Evolutionary conservation across 2,329 filamentous ascomycete species (phyloP).

Genomic region (Aspergillus persii): DNA sequence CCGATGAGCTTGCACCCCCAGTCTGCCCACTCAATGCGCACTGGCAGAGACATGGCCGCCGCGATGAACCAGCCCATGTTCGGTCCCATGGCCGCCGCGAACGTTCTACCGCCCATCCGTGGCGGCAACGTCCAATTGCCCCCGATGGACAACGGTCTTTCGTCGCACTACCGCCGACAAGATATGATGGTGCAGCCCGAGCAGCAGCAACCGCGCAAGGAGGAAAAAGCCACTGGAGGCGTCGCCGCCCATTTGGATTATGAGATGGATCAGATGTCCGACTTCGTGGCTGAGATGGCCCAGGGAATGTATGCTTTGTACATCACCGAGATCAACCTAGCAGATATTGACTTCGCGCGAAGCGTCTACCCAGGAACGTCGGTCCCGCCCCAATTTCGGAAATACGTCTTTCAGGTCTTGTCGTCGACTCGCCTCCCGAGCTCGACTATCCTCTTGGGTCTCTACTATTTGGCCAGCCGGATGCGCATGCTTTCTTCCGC

Average conservation of each 20-base stretch:
- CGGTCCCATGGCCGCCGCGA: conserved; percentile 31
- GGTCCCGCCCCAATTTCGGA: conserved; percentile 74
- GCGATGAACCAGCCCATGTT: conserved; percentile 36
- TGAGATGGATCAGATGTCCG: conserved; percentile 93
- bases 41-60: conserved; percentile 33
- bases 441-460: conserved; percentile 83
- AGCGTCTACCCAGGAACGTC: conserved; percentile 61
- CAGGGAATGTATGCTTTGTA: conserved; percentile 66
- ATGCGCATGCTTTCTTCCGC: conserved; percentile 69
- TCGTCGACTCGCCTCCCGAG: conserved; percentile 86
- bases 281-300: conserved; percentile 90
- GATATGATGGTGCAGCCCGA: conserved; percentile 38
- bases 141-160: conserved; percentile 42
- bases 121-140: conserved; percentile 38
- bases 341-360: conserved; percentile 63
- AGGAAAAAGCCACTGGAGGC: conserved; percentile 72
- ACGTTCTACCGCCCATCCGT: conserved; percentile 42
- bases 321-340: conserved; percentile 54
- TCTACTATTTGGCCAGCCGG: conserved; percentile 83
- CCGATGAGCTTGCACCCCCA: conserved; percentile 34
- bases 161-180: conserved; percentile 42
- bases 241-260: conserved; percentile 95
- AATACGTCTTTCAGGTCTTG: conserved; percentile 87
- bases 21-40: conserved; percentile 29
- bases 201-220: conserved; percentile 47